Base-by-base conservation (phyloP, 305 asterid genomes). In the Fraxinus albicans region DNA sequence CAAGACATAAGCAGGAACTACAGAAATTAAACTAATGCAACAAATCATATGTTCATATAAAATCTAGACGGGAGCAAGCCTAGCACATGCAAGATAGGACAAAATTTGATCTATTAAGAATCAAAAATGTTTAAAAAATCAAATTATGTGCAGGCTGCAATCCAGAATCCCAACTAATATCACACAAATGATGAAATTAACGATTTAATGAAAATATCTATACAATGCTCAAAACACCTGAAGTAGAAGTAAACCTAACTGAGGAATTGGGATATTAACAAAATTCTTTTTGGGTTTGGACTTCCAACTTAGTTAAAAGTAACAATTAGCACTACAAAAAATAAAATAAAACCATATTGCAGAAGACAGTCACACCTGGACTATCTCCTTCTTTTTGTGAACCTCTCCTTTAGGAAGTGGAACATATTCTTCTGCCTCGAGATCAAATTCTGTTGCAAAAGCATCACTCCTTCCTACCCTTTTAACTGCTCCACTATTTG, bases 381-480 rank as follows among this genome's bases (percentile, higher is more conserved):
- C 99, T 78, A 96, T 94, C 88, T 96, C 98, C 87, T 96, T 96
- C 90, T 96, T 96, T 84, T 94, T 96, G 89, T 94, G 98, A 92
- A 96, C 99, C 92, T 96, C 99, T 83, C 98, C 99, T 91, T 96
- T 96, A 74, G 99, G 99, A 79, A 96, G 95, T 67, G 99, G 98
- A 76, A 94, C 99, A 89, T 96, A 94, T 88, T 96, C 99, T 90
- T 94, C 98, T 0, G 98, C 99, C 92, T 96, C 99, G 35, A 96
- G 96, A 88, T 94, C 98, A 89, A 94, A 95, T 85, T 96, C 98
- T 9, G 98, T 93, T 15, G 98, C 98, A 89, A 96, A 96, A 77
- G 96, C 95, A 92, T 96, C 99, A 88, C 99, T 93, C 78, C 98
- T 91, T 70, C 99, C 99, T 77, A 96, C 99, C 90, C 98, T 94